Percentiles rank a stretch among this genome's conserved stretches.
These are phyloP conservation scores for Pseudogymnoascus sp. DNA, from an alignment of 2,329 filamentous ascomycete species.

Conservation along the genomic window DNA sequence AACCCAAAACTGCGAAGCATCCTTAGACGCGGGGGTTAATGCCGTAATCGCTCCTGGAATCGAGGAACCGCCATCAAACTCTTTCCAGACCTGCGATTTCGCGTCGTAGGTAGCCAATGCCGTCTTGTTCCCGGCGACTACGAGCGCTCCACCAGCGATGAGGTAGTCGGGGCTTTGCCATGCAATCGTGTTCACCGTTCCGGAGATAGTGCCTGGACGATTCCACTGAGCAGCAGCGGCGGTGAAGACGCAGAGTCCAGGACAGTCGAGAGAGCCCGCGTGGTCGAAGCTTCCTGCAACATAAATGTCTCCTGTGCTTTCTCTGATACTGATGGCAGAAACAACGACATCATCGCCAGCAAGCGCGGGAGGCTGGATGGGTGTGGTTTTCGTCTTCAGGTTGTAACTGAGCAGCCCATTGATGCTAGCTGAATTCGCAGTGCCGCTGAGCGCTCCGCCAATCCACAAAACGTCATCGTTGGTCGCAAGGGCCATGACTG, in stretches of 20 bases:
- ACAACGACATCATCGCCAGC: conserved; percentile 65
- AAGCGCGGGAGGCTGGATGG: conserved; percentile 67
- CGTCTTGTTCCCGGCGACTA: conserved; percentile 54
- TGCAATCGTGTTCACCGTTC: conserved; percentile 62
- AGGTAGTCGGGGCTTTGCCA: conserved; percentile 70
- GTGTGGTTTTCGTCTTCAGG: conserved; percentile 56
- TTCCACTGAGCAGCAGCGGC: conserved; percentile 68
- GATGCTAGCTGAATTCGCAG: conserved; percentile 53
- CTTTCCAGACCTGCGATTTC: conserved; percentile 58
- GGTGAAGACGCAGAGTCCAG: conserved; percentile 74
- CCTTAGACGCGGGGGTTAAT: conserved; percentile 64
- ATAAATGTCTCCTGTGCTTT: conserved; percentile 66
- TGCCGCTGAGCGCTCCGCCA: conserved; percentile 72
- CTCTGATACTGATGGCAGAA: conserved; percentile 66
- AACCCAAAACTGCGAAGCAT: conserved; percentile 72
- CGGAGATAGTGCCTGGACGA: conserved; percentile 62
- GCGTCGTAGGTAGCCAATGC: conserved; percentile 69
- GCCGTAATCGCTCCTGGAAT: conserved; percentile 77
- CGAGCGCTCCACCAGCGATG: conserved; percentile 71
- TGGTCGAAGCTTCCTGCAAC: conserved; percentile 79
- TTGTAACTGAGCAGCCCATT: conserved; percentile 77
- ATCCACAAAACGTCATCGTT: conserved; percentile 66
- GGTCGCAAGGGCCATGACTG: conserved; percentile 64
- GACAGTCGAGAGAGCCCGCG: conserved; percentile 76
- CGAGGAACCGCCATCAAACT: conserved; percentile 51